Base-by-base conservation (phyloP, 2,329 filamentous ascomycete species). In the Aspergillus spinulosporus region DNA sequence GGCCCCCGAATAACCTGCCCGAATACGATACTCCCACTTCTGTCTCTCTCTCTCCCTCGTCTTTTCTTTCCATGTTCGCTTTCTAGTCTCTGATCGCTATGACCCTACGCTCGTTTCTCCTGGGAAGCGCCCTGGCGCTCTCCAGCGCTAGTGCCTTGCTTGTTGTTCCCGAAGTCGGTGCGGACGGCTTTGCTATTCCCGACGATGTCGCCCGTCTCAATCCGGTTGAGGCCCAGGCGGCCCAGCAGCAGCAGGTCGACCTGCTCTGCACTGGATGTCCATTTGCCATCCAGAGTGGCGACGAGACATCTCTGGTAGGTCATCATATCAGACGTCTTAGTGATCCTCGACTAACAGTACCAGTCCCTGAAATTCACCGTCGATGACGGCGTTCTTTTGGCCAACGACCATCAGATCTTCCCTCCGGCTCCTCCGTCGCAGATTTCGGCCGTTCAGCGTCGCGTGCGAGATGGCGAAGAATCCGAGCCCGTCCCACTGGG, bases 351-450 rank as follows among this genome's bases (percentile, higher is more conserved):
- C 54, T 51, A 51, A 53, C 32, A n/a, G 4, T 28, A 11, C 49
- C 29, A 76, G 74, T 61, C 66, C 34, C 57, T 77, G 14, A 71
- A 74, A 47, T 74, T 77, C 50, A 62, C 64, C 3, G 62, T 74
- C 36, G 67, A 74, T 43, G 66, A 70, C 49, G 70, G 66, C 56
- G 56, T 61, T 12, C 62, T 76, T 34, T 63, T 70, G 45, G 69
- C 73, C 58, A 77, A 77, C 62, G 69, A 67, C 28, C 67, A 62
- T 14, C 73, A 72, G 55, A 68, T 77, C 46, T 76, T 75, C 64
- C 74, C 74, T 48, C 66, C 70, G 12, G 64, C 64, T 28, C 66
- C 67, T 29, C 69, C 71, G 5, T 57, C 54, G 28, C 59, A 64
- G 5, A 69, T 76, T 47, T 63, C 65, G 29, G 68, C 68, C 28